Percentiles rank a stretch among this genome's conserved stretches.
phyloP scores from a whole-genome alignment of 1,139 yeast species.

The Eremothecium gossypii region DNA sequence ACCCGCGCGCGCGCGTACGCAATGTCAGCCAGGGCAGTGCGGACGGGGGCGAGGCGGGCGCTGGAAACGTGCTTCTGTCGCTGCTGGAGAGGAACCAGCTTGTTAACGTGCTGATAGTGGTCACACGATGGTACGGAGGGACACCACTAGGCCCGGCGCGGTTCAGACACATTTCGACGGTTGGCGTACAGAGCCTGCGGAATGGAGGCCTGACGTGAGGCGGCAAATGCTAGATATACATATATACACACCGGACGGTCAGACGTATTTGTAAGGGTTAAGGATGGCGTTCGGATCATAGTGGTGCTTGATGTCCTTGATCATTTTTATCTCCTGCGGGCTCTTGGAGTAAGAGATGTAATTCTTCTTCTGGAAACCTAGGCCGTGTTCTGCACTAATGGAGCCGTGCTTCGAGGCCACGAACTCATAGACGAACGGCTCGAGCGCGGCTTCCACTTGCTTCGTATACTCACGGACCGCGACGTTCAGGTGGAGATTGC shows the following conservation, averaged over 20 bases:
- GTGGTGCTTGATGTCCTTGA: slow-evolving; percentile 60
- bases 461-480: slow-evolving; percentile 72
- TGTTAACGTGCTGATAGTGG: slow-evolving; percentile 50
- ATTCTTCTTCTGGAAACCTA: slow-evolving; percentile 87
- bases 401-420: slow-evolving; percentile 68
- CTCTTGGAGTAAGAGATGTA: slow-evolving; percentile 76
- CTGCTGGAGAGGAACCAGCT: slow-evolving; percentile 39
- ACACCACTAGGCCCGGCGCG: slow-evolving; percentile 55
- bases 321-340: slow-evolving; percentile 54
- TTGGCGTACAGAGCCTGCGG: slow-evolving; percentile 38
- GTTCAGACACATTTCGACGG: slow-evolving; percentile 51
- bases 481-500: slow-evolving; percentile 82
- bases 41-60: slow-evolving; percentile 61
- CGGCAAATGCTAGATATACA: background rate
- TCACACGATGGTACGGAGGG: slow-evolving; percentile 70
- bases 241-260: background rate
- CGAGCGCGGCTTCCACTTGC: slow-evolving; percentile 63
- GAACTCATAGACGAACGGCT: slow-evolving; percentile 90
- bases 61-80: slow-evolving; percentile 47
- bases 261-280: slow-evolving; percentile 80
- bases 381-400: slow-evolving; percentile 88
- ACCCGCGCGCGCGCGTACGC: slow-evolving; percentile 1
- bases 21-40: slow-evolving; percentile 45
- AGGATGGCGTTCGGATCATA: slow-evolving; percentile 82
- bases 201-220: slow-evolving; percentile 12